These are phyloP conservation scores for Hyparrhenia diplandra DNA, from an alignment of 176 grass and related monocot genomes.

Conservation along the genomic window DNA sequence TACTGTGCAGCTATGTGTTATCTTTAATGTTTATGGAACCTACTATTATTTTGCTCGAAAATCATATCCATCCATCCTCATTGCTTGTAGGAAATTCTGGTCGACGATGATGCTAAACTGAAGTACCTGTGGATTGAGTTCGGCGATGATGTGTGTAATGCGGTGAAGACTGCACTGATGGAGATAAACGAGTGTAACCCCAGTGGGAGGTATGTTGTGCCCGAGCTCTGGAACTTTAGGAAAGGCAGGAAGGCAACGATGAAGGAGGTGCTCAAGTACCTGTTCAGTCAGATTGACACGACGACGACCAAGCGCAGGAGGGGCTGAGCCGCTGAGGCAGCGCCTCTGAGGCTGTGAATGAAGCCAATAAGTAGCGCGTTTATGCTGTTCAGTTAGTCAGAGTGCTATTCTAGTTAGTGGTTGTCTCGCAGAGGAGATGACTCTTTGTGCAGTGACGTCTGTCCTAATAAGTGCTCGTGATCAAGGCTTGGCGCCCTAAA, in stretches of 20 bases:
- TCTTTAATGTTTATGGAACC: not conserved
- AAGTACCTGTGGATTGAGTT: not conserved
- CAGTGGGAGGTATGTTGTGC: not conserved
- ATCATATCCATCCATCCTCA: not conserved
- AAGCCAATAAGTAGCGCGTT: not conserved
- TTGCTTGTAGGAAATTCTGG: conserved; percentile 17
- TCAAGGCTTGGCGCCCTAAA: not conserved
- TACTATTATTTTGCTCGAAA: not conserved
- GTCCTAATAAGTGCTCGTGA: not conserved
- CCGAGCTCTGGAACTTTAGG: conserved; percentile 12
- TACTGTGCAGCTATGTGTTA: not conserved
- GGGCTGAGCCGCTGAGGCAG: not conserved
- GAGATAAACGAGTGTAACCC: conserved; percentile 19
- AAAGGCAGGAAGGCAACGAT: not conserved
- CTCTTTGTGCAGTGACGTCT: not conserved
- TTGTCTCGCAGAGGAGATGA: not conserved
- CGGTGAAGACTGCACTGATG: not conserved
- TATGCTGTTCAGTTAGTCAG: not conserved
- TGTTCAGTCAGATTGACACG: not conserved
- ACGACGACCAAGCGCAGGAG: conserved; percentile 21
- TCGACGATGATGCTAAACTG: conserved; percentile 18
- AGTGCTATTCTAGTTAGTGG: not conserved
- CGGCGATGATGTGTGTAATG: not conserved
- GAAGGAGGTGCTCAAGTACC: not conserved
- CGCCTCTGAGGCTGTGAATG: too few relatives aligned